A percentile compares a stretch with the other conserved stretches of the same genome.
phyloP scores from a whole-genome alignment of 805 yeast species.

The Cyberlindnera mycetangii region DNA sequence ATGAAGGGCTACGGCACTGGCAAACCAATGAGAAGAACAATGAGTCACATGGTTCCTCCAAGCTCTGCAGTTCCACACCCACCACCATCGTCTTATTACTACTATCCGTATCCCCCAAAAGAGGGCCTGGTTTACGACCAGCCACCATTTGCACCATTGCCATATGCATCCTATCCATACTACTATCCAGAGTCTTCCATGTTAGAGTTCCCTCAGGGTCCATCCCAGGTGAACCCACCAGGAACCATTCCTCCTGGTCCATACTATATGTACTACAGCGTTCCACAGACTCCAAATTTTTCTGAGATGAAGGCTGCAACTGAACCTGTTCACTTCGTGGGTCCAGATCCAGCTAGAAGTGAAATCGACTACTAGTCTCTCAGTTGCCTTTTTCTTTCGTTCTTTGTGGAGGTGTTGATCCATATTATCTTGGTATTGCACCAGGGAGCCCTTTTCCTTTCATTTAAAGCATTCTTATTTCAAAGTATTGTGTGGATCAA shows the following conservation, averaged over 20 bases:
- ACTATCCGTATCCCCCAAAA: conserved; percentile 32
- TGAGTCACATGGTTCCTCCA: conserved; percentile 12
- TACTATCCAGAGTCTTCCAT: conserved; percentile 23
- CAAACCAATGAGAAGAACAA: conserved; percentile 19
- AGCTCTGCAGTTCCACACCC: conserved; percentile 20
- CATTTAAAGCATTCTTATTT: no score
- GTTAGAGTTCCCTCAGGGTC: conserved; percentile 19
- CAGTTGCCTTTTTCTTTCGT: neutral
- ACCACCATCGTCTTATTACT: conserved; percentile 29
- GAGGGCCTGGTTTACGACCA: conserved; percentile 26
- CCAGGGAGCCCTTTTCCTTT: neutral
- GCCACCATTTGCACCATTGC: conserved; percentile 16
- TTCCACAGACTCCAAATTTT: conserved; percentile 23
- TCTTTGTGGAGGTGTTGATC: no score
- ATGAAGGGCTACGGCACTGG: conserved; percentile 15
- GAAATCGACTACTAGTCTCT: conserved; percentile 10
- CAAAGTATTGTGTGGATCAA: no score
- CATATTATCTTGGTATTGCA: neutral
- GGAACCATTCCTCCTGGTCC: conserved; percentile 28
- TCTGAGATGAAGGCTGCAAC: conserved; percentile 7
- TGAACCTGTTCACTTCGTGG: conserved; percentile 1
- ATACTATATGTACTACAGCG: conserved; percentile 30
- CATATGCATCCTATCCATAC: conserved; percentile 26
- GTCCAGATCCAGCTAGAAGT: neutral
- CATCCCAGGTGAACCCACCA: conserved; percentile 14